Evolutionary conservation across 1,284 basidiomycete genomes (phyloP), one percentile per base, ranked within the genome.

Genomic region (Moniliophthora roreri): DNA sequence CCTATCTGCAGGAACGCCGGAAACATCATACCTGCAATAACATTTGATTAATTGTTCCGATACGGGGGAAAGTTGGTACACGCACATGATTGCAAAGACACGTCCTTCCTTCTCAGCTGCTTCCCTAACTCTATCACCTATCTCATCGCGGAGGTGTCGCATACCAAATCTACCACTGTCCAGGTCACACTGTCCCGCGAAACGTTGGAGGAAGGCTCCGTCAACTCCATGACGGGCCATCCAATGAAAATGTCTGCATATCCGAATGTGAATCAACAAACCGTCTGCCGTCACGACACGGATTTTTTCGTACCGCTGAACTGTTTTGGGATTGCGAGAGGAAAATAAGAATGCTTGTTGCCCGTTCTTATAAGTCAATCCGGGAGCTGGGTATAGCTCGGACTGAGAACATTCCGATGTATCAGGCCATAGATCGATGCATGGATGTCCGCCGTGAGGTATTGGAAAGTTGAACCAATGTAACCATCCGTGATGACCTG

Each of bases 221-320:
- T 91, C 87, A 20, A 92, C 78, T 41, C 82, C 82, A 58, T 89
- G 84, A 57, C 80, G 69, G 6, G 88, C 88, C 89, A 91, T 91
- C 87, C 87, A 90, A 58, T 83, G 78, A 64, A 91, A 91, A 63
- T 92, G 89, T 20, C 85, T 80, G 47, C 26, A 42, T 50, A 23
- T 45, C 32, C 15, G 50, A 15, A 41, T 16, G 35, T 10, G 41
- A n/a, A 13, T 9, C 18, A 8, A 34, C 40, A 36, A 15, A 28
- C 23, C 32, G 32, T 9, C 23, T 38, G 10, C 26, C 34, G 16
- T 34, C 4, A 23, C 46, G 8, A 1, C 10, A 39, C n/a, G 21
- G 38, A 24, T 46, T n/a, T 18, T 34, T n/a, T 51, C 61, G 34
- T 54, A 78, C 79, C 79, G 72, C 58, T 80, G 77, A 3, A 91